phyloP scores from a whole-genome alignment of 202 grass and related monocot genomes.

The Carex arenaria region DNA sequence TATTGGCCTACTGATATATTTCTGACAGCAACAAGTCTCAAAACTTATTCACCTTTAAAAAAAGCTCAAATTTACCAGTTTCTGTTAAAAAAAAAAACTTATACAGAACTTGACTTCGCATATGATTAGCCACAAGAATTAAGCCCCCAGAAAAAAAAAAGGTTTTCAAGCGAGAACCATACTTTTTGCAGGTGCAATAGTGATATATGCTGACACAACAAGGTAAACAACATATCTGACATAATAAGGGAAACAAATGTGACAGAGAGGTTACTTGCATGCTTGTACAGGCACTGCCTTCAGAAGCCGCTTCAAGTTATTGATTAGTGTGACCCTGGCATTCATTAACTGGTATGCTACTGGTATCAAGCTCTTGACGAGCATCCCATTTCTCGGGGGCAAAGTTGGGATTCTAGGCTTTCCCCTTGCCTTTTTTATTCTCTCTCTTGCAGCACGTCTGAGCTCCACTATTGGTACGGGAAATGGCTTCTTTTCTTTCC shows the following conservation, averaged over 20 bases:
- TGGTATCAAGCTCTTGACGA: conserved; percentile 74
- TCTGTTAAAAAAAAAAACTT: not conserved
- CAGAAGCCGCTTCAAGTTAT: conserved; percentile 92
- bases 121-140: not conserved
- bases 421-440: conserved; percentile 60
- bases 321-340: conserved; percentile 83
- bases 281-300: conserved; percentile 76
- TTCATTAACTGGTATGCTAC: conserved; percentile 85
- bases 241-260: conserved; percentile 3
- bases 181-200: not conserved
- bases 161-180: not conserved
- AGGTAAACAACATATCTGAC: not conserved
- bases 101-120: not conserved
- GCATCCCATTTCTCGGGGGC: conserved; percentile 80
- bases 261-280: conserved; percentile 71
- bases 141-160: not conserved
- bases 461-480: conserved; percentile 78
- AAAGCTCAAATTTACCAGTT: not conserved
- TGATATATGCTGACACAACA: not conserved
- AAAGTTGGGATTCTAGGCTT: conserved; percentile 48
- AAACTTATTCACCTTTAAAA: not conserved
- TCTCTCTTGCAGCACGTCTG: conserved; percentile 69
- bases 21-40: not conserved
- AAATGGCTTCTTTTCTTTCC: conserved; percentile 94
- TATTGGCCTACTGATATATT: not conserved